Conservation (phyloP, 2,329 filamentous ascomycete genomes). For the Hortaea werneckii region DNA sequence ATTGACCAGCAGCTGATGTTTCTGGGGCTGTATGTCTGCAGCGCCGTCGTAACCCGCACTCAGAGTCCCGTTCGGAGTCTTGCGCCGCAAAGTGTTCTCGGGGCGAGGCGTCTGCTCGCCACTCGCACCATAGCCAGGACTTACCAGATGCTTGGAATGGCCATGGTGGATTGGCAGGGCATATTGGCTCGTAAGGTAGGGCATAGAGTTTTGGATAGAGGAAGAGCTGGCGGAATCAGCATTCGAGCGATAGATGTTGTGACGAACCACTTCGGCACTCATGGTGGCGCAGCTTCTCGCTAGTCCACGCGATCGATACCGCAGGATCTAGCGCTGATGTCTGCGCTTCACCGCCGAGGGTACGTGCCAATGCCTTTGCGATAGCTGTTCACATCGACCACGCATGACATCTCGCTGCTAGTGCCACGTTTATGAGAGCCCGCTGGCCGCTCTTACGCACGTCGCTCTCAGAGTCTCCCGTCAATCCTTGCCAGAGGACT, state of each 20-base stretch:
- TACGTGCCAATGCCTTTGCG: conserved; percentile 27
- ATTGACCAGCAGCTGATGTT: conserved; percentile 63
- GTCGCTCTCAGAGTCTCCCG: not conserved
- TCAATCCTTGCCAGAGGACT: not conserved
- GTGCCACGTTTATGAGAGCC: not conserved
- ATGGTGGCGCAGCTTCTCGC: conserved; percentile 13
- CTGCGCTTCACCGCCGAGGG: conserved; percentile 19
- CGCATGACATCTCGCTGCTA: conserved; percentile 19
- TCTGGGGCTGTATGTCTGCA: conserved; percentile 39
- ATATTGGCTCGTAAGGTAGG: conserved; percentile 20
- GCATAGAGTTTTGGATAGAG: conserved; percentile 14
- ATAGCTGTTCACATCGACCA: conserved; percentile 19
- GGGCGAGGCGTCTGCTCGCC: conserved; percentile 23
- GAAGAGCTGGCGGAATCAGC: not conserved
- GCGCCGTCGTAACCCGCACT: conserved; percentile 86
- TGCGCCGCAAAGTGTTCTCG: conserved; percentile 77
- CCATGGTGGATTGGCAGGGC: conserved; percentile 22
- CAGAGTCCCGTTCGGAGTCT: conserved; percentile 89
- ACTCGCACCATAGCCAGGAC: conserved; percentile 8
- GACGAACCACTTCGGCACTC: conserved; percentile 18
- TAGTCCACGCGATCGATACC: not conserved
- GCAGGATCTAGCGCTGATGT: conserved; percentile 7
- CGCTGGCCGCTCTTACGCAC: not conserved
- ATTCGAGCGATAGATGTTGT: conserved; percentile 7
- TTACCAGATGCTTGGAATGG: conserved; percentile 6